These are phyloP conservation scores for Zasmidium citrigriseum DNA, from an alignment of 2,329 filamentous ascomycete species.

Conservation along the genomic window DNA sequence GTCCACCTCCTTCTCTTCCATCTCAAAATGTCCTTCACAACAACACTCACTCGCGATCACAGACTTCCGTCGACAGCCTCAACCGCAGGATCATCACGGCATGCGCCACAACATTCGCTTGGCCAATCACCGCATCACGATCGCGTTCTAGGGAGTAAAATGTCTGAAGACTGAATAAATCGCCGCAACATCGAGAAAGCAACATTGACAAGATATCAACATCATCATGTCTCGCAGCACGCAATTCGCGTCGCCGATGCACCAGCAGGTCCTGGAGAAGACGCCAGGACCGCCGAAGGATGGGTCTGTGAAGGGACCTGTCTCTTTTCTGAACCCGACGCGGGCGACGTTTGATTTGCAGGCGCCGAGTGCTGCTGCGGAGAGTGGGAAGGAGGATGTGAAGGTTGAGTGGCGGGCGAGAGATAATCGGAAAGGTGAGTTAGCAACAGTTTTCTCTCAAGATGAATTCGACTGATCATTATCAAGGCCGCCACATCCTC, in stretches of 20 bases:
- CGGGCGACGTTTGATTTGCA: background rate
- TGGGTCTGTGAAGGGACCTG: background rate
- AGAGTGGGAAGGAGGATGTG: too few species aligned
- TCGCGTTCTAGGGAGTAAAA: background rate
- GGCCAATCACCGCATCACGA: background rate
- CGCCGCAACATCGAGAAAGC: background rate
- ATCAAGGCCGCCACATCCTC: conserved; percentile 36
- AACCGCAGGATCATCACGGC: too few species aligned
- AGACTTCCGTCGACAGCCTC: too few species aligned
- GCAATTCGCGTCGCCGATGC: background rate
- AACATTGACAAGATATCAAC: too few species aligned
- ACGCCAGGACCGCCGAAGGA: background rate
- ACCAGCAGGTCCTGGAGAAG: conserved; percentile 3
- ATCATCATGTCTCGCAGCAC: conserved; percentile 1
- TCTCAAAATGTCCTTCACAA: too few species aligned
- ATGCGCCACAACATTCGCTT: background rate
- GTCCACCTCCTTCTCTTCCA: too few species aligned
- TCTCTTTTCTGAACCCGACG: conserved; percentile 10
- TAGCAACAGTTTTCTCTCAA: background rate
- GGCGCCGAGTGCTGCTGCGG: background rate
- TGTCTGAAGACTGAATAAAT: background rate
- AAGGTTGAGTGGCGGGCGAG: conserved; percentile 9
- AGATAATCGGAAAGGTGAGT: conserved; percentile 12
- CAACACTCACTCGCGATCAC: too few species aligned
- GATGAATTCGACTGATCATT: background rate